Conservation (phyloP, 257 asterid species). For the Galeopsis tetrahit region DNA sequence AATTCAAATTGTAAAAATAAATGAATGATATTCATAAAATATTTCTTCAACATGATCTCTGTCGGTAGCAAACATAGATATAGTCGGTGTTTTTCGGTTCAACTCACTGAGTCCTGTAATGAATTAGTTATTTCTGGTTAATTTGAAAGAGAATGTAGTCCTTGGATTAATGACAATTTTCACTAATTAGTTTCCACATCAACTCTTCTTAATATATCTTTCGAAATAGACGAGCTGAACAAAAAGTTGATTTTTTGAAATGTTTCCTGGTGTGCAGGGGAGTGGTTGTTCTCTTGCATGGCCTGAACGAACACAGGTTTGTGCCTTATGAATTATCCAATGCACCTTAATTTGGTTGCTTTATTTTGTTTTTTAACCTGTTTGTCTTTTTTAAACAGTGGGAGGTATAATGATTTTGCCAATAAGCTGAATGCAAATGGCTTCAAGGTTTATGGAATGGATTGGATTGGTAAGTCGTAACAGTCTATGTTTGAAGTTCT, state of each 20-base stretch:
- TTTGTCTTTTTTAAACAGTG: constrained; percentile 48
- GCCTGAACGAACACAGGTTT: constrained; percentile 89
- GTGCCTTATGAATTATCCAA: constrained; percentile 17
- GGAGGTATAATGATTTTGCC: constrained; percentile 78
- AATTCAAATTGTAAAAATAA: no score
- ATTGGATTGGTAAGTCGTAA: constrained; percentile 79
- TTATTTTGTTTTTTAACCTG: not conserved
- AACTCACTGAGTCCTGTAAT: no score
- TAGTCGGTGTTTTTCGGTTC: no score
- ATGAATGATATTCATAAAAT: no score
- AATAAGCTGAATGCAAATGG: constrained; percentile 79
- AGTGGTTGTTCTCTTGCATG: constrained; percentile 76
- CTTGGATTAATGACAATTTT: not conserved
- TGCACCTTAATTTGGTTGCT: not conserved
- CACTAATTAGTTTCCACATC: not conserved
- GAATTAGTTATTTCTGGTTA: not conserved
- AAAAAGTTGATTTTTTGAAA: constrained; percentile 4
- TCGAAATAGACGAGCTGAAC: not conserved
- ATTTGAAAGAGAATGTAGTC: no score
- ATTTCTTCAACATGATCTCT: no score
- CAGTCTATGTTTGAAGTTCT: not conserved
- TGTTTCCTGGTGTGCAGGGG: constrained; percentile 53
- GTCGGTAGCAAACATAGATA: no score
- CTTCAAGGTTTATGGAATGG: constrained; percentile 85
- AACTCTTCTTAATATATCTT: not conserved